Evolutionary conservation across 306 rosid genomes (phyloP), one percentile per base, ranked within the genome.

Genomic region (Quercus bicolor): DNA sequence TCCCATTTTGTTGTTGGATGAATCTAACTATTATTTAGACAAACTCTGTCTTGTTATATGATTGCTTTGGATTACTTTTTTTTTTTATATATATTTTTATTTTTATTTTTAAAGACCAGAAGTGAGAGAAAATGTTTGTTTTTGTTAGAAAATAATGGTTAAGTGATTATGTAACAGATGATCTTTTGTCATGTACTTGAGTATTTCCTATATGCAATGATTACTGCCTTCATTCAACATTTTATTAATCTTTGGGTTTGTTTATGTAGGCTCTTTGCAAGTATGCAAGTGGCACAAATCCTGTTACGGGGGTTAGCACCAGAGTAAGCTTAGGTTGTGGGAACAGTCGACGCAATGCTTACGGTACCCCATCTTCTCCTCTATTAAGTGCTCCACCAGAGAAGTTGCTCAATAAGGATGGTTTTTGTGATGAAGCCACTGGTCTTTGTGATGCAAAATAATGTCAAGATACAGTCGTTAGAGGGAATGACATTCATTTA

Each of bases 261-360:
- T 9, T 48, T 31, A 2, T 64, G 37, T 23, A 89, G 92, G 90
- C 92, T 52, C 86, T 86, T 34, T 89, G 92, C 84, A 89, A 89
- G 84, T 89, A 89, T 64, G 88, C 92, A 11, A 86, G 80, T 43
- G 90, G 90, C 14, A 86, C 88, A 1, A 86, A 89, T 74, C 92
- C 92, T 51, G 77, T 75, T 10, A 89, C 92, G 4, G 88, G 92
- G 48, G 86, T 89, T 51, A 84, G 87, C 84, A 89, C 92, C 64
- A 82, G 92, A 77, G 76, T 77, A 34, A 89, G 90, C 81, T 79
- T 89, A 75, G 98, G 97, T 21, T 93, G 98, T 12, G 97, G 98
- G 62, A 93, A 93, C 85, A 93, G 88, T 78, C 79, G 97, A 29
- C 84, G 95, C 78, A 93, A 90, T 75, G 98, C 97, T 48, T 91